Evolutionary conservation across 2,329 filamentous ascomycete genomes (phyloP), one percentile per base, ranked within the genome.

Genomic region (Beauveria australis): DNA sequence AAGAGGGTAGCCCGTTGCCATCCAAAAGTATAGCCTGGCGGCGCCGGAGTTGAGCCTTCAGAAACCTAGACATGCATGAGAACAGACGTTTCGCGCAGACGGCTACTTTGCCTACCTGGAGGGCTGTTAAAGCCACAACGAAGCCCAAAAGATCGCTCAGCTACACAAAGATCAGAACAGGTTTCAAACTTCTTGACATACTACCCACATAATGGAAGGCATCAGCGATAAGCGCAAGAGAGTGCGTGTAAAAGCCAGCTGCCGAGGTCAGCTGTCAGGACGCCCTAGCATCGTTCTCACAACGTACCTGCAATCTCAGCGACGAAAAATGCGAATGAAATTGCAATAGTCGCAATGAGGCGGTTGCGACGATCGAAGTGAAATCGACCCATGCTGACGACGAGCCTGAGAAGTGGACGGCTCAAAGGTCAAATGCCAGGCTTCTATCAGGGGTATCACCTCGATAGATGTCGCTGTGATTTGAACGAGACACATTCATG

Each of bases 1-100:
- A 92, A 76, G 1, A 91, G 71, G n/a, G 83, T 81, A 18, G 88
- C 87, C 37, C 89, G 81, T 61, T 89, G 86, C 88, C 88, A 92
- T n/a, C 89, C 89, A 65, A 89, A 92, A 0, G 88, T 74, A 33
- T 67, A 70, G 26, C 66, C 56, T 49, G 81, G 77, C 0, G 87
- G 86, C 1, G 81, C 81, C 5, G 81, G 65, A 22, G 64, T 73
- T 49, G 76, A 74, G 47, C 78, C 75, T 64, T 87, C 80, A 22
- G 85, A 79, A 61, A 87, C 72, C 85, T 87, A 49, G 18, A 10
- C 44, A 5, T 26, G 16, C 24, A 44, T 43, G 41, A 58, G 62
- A 63, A 63, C 61, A 18, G 16, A 26, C 19, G 8, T 24, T 18
- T 33, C 26, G n/a, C 7, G 19, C 30, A n/a, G 16, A 19, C 9